Conservation (phyloP, 2,329 filamentous ascomycete genomes). For the Cercospora janseana region DNA sequence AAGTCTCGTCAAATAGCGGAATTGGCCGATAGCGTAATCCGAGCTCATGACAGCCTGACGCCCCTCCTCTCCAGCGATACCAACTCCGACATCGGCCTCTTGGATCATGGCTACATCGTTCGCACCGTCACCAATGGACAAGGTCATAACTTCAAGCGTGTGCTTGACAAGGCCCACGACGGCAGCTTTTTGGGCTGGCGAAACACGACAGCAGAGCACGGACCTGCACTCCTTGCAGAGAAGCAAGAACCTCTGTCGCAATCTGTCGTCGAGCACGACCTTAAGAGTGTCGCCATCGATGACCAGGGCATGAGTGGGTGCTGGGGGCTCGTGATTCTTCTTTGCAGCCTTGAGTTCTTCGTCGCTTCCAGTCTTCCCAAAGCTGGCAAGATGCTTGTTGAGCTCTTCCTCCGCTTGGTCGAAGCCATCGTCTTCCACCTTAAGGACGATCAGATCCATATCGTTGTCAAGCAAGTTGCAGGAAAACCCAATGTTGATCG, state of each 20-base stretch:
- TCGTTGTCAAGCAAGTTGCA: conserved; percentile 97
- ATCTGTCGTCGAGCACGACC: conserved; percentile 73
- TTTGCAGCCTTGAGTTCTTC: conserved; percentile 78
- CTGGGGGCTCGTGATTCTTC: conserved; percentile 80
- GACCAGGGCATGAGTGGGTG: conserved; percentile 84
- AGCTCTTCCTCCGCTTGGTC: conserved; percentile 66
- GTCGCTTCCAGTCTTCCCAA: conserved; percentile 79
- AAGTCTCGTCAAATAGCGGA: conserved; percentile 80
- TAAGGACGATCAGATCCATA: conserved; percentile 93
- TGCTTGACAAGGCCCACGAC: conserved; percentile 94
- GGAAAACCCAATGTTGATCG: conserved; percentile 99
- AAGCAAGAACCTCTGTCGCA: conserved; percentile 90
- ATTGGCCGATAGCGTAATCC: conserved; percentile 92
- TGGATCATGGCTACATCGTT: conserved; percentile 99
- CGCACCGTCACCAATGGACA: conserved; percentile 88
- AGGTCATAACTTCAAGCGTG: conserved; percentile 91
- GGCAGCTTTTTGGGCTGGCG: conserved; percentile 93
- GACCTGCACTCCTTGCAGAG: conserved; percentile 97
- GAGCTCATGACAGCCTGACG: conserved; percentile 94
- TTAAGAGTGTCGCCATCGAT: conserved; percentile 94
- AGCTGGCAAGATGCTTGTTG: conserved; percentile 68
- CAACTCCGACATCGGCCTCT: conserved; percentile 93
- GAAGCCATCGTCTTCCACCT: conserved; percentile 72
- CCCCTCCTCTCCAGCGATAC: conserved; percentile 90
- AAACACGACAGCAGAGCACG: conserved; percentile 95